Base-by-base conservation (phyloP, 73 alveolate species). In the Paramecium caudatum region DNA sequence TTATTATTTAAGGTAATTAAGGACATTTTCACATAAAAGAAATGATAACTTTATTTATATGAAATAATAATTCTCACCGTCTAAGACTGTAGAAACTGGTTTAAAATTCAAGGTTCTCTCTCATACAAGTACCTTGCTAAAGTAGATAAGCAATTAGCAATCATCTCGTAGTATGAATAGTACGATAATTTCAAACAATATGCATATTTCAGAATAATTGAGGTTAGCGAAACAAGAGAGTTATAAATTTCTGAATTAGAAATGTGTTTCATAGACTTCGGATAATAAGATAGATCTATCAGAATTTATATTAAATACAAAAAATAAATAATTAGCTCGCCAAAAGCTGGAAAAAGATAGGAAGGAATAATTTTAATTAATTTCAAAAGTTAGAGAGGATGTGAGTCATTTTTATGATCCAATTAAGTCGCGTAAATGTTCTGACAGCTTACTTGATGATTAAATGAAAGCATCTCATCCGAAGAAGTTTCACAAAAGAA, bases 331-430 rank as follows among this genome's bases (percentile, higher is more conserved):
- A 37, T 13, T 25, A 37, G 50, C 84, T 10, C 25, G 34, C 21
- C 34, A 10, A 2, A 5, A 36, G 15, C 9, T 74, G 19, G 69
- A 74, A 16, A 37, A 37, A 17, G 88, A 74, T 27, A 37, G 69
- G 46, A 74, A 74, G 46, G 43, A 27, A 2, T 6, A 74, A 13
- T 9, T 39, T 25, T 74, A 30, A 19, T 21, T 27, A 17, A 74
- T 74, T 27, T 12, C 55, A 17, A 15, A 47, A 45, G 88, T 74
- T 36, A 41, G 88, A 19, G 88, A 74, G 21, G 88, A 74, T 74
- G 70, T 74, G 4, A 74, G 88, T 74, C 88, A 74, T 74, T 74
- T 41, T 39, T 74, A 74, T 39, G 88, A 74, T 74, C 68, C 43
- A 19, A 23, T 45, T 6, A 74, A 74, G 43, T 7, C 46, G 4